Evolutionary conservation across 345 rosid genomes (phyloP).

Genomic region (Arabidopsis thaliana): DNA sequence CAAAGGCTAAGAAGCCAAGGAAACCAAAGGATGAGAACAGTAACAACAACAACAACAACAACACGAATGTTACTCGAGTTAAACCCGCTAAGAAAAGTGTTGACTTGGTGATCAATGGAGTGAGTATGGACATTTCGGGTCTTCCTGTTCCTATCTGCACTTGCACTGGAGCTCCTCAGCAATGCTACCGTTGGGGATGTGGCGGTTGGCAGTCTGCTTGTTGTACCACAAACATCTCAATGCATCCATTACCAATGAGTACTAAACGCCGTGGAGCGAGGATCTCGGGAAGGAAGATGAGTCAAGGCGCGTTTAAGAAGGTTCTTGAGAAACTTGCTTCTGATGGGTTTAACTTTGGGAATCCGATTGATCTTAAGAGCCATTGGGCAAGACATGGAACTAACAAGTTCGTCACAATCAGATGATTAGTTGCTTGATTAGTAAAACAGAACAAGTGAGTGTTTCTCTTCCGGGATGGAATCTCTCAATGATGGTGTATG

Average conservation of each 20-base stretch:
- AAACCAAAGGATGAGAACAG: slow-evolving; percentile 71
- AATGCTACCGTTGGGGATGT: slow-evolving; percentile 98
- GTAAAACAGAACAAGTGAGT: neutral
- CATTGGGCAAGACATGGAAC: slow-evolving; percentile 99
- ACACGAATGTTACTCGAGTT: slow-evolving; percentile 50
- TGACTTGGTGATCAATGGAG: slow-evolving; percentile 83
- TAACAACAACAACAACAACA: neutral
- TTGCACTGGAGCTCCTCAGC: slow-evolving; percentile 94
- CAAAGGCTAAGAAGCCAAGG: slow-evolving; percentile 72
- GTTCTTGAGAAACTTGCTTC: slow-evolving; percentile 94
- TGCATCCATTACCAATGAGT: slow-evolving; percentile 96
- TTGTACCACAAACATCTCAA: slow-evolving; percentile 89
- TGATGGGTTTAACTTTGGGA: slow-evolving; percentile 85
- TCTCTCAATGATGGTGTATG: slow-evolving; percentile 42
- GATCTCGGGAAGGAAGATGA: slow-evolving; percentile 98
- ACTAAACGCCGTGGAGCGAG: slow-evolving; percentile 95
- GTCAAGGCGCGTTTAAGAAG: slow-evolving; percentile 97
- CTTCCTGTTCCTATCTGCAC: slow-evolving; percentile 93
- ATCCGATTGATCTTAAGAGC: slow-evolving; percentile 87
- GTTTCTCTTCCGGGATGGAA: slow-evolving; percentile 10
- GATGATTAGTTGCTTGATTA: slow-evolving; percentile 55
- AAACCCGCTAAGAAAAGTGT: slow-evolving; percentile 86
- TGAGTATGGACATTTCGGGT: slow-evolving; percentile 84
- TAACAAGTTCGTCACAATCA: slow-evolving; percentile 98
- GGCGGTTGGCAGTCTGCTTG: slow-evolving; percentile 99